Percentiles rank a stretch among this genome's conserved stretches.
phyloP scores from a whole-genome alignment of 441 rosid genomes.

The Eruca vesicaria region DNA sequence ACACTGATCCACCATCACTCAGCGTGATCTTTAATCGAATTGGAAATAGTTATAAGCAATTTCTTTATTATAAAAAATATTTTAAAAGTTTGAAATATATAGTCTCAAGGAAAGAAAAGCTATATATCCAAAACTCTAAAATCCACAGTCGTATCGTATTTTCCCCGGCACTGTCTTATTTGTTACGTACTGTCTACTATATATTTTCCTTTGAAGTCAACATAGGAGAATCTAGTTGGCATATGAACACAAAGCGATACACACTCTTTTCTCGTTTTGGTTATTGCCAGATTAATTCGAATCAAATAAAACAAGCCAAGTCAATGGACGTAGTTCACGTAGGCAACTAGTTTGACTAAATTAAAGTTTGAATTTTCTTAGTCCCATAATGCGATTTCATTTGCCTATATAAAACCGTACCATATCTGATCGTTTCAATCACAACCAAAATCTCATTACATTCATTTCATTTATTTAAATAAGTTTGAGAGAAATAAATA shows the following conservation, averaged over 20 bases:
- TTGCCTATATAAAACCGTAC: conserved; percentile 14
- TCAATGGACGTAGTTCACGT: conserved; percentile 9
- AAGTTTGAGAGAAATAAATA: not conserved
- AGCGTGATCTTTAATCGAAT: not conserved
- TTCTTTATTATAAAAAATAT: not conserved
- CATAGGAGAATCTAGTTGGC: conserved; percentile 2
- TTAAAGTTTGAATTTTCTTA: conserved; percentile 7
- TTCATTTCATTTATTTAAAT: not conserved
- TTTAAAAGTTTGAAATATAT: not conserved
- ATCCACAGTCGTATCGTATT: conserved; percentile 10
- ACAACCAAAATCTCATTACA: conserved; percentile 1
- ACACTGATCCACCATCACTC: not conserved
- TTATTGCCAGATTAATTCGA: not conserved
- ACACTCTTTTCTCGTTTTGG: too few species aligned
- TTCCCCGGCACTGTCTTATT: not conserved
- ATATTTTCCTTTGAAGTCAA: not conserved
- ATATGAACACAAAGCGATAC: not conserved
- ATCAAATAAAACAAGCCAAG: not conserved
- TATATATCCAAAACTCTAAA: not conserved
- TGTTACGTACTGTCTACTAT: not conserved
- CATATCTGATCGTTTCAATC: not conserved
- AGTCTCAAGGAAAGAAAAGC: not conserved
- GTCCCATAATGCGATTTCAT: not conserved
- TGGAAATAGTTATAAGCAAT: not conserved
- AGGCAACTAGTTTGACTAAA: conserved; percentile 19